phyloP scores from a whole-genome alignment of 805 yeast genomes.

The Starmerella scarabaei region DNA sequence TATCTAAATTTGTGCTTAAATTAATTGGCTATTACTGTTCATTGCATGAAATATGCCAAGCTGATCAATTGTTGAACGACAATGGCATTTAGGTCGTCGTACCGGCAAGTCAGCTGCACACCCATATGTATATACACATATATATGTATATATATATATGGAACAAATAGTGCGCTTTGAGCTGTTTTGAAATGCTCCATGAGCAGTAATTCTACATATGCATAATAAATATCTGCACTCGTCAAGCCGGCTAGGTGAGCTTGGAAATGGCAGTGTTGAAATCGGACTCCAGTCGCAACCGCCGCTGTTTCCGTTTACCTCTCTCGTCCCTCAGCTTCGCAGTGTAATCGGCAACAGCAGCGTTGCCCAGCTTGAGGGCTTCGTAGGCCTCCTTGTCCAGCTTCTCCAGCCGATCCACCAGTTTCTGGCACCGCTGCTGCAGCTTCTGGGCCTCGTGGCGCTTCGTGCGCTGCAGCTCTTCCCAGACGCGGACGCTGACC shows the following conservation, averaged over 20 bases:
- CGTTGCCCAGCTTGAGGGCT: background rate
- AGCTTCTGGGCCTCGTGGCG: slow-evolving; percentile 5
- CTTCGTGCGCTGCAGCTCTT: slow-evolving; percentile 10
- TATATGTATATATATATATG: too few species aligned
- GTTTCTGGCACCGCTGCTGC: slow-evolving; percentile 8
- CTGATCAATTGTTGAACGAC: too few species aligned
- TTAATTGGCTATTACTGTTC: too few species aligned
- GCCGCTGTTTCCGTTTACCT: slow-evolving; percentile 8
- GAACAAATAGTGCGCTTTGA: too few species aligned
- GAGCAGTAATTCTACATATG: too few species aligned
- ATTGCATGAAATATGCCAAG: too few species aligned
- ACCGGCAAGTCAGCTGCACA: too few species aligned
- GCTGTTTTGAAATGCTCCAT: too few species aligned
- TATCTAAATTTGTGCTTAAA: too few species aligned
- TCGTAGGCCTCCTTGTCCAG: slow-evolving; percentile 2
- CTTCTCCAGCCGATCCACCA: slow-evolving; percentile 4
- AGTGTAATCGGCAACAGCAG: slow-evolving; percentile 3
- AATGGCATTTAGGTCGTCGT: too few species aligned
- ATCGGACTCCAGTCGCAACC: slow-evolving; percentile 13
- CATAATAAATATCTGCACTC: too few species aligned
- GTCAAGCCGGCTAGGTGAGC: slow-evolving; percentile 1
- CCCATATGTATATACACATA: too few species aligned
- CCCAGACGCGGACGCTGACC: slow-evolving; percentile 10
- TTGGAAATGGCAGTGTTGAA: slow-evolving; percentile 9
- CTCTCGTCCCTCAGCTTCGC: slow-evolving; percentile 9